A percentile compares a stretch with the other conserved stretches of the same genome.
These are phyloP conservation scores for Effrenium voratum DNA, from an alignment of 73 alveolate species.

Conservation along the genomic window DNA sequence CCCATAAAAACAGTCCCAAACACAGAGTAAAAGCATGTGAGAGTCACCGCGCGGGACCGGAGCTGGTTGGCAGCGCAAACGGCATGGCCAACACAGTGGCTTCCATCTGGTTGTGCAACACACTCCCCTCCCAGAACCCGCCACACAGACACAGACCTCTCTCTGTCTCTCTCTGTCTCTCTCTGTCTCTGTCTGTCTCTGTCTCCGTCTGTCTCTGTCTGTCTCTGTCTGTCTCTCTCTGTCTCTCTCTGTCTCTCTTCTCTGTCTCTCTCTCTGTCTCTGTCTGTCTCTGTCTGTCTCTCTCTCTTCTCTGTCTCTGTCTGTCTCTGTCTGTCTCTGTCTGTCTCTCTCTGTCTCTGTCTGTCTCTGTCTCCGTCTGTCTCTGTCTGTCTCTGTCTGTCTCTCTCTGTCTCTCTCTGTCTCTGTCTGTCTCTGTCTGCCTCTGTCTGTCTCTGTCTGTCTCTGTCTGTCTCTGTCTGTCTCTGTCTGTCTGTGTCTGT, in stretches of 20 bases:
- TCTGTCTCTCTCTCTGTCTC: constrained; percentile 10
- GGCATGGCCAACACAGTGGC: too few relatives aligned
- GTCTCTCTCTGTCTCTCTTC: not conserved
- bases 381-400: constrained; percentile 5
- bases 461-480: constrained; percentile 37
- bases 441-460: constrained; percentile 25
- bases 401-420: constrained; percentile 4
- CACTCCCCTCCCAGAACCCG: not conserved
- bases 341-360: constrained; percentile 8
- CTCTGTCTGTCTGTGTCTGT: constrained; percentile 26
- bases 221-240: not conserved
- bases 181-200: not conserved
- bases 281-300: not conserved
- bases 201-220: not conserved
- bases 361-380: constrained; percentile 7
- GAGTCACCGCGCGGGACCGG: too few relatives aligned
- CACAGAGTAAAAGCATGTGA: too few relatives aligned
- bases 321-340: constrained; percentile 10
- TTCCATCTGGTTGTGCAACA: too few relatives aligned
- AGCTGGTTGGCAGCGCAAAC: too few relatives aligned
- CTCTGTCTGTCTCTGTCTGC: constrained; percentile 17
- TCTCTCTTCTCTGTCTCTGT: constrained; percentile 28
- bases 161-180: too few relatives aligned
- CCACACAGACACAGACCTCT: not conserved
- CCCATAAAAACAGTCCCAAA: too few relatives aligned